Base-by-base conservation (phyloP, 2,329 filamentous ascomycete genomes). In the Ophiocordyceps australis region DNA sequence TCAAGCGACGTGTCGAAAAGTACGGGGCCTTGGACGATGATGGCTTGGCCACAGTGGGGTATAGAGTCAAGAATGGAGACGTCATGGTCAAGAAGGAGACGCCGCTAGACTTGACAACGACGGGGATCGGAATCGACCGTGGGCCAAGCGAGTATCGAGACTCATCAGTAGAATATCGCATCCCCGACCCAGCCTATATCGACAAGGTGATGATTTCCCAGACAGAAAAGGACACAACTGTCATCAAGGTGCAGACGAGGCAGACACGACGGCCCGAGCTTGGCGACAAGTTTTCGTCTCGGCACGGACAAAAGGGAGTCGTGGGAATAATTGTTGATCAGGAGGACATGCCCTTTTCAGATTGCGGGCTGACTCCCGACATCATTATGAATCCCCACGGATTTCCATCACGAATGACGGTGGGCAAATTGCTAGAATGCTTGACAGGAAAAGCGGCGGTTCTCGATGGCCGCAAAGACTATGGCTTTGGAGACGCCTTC, bases 361-460 rank as follows among this genome's bases (percentile, higher is more conserved):
- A 98, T 51, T 60, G 65, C 27, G 91, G 89, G 3, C 70, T 98
- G 37, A 76, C 74, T n/a, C 89, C 89, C 0, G 89, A 98, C 51
- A 94, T 98, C 38, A 98, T 98, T 68, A 98, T 98, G 89, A 98
- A 98, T 59, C 89, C 91, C 1, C 89, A 98, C 55, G 89, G 89
- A 73, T 98, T 98, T 64, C 89, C 89, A 2, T 95, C 86, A 17
- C 89, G 89, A 50, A 98, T 98, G 89, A 98, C 89, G 28, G 89
- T 98, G 34, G 89, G 89, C 17, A 98, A 98, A 53, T 78, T 98
- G 61, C 69, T 98, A 26, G 89, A 98, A 47, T 79, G 93, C 23
- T 63, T 98, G 11, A 82, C 85, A 1, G 89, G 89, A 35, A 98
- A 98, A 52, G 89, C 89, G 0, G 82, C 85, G 9, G 74, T 98